Evolutionary conservation across 371 early-diverging fungal species (phyloP).

Genomic region (Lichtheimia ramosa): DNA sequence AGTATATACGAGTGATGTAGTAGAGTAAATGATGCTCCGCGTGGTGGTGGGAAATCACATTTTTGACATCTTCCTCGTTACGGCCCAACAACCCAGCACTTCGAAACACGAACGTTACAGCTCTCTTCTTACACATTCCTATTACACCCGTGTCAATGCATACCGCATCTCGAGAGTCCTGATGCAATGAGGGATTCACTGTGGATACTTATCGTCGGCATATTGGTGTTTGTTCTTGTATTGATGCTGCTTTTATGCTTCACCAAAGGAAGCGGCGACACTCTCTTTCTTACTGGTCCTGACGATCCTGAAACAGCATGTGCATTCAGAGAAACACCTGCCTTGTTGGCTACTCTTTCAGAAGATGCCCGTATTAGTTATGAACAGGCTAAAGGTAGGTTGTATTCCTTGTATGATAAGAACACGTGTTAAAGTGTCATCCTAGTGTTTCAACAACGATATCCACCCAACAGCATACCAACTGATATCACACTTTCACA

Average conservation of each 20-base stretch:
- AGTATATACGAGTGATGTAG: too few relatives aligned
- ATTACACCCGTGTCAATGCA: too few relatives aligned
- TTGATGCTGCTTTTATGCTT: slow-evolving; percentile 43
- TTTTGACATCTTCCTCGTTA: too few relatives aligned
- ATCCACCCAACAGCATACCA: slow-evolving; percentile 66
- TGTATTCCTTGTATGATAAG: not conserved
- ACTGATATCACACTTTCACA: slow-evolving; percentile 69
- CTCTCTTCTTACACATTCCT: too few relatives aligned
- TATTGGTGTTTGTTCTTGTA: slow-evolving; percentile 44
- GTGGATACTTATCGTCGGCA: slow-evolving; percentile 47
- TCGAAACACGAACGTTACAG: too few relatives aligned
- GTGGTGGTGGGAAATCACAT: too few relatives aligned
- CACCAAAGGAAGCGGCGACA: slow-evolving; percentile 40
- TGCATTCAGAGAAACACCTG: slow-evolving; percentile 37
- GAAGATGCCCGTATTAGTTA: slow-evolving; percentile 52
- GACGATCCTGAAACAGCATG: slow-evolving; percentile 33
- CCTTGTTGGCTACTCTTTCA: slow-evolving; percentile 33
- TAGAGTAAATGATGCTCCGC: too few relatives aligned
- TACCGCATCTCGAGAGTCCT: too few relatives aligned
- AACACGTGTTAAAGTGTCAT: too few relatives aligned
- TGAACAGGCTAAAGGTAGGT: slow-evolving; percentile 46
- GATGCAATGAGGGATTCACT: too few relatives aligned
- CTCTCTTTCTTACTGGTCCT: slow-evolving; percentile 27
- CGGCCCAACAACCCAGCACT: too few relatives aligned
- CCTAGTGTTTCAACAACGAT: slow-evolving; percentile 47